Base-by-base conservation (phyloP, 2,329 filamentous ascomycete species). In the Ophiocordyceps sinensis region DNA sequence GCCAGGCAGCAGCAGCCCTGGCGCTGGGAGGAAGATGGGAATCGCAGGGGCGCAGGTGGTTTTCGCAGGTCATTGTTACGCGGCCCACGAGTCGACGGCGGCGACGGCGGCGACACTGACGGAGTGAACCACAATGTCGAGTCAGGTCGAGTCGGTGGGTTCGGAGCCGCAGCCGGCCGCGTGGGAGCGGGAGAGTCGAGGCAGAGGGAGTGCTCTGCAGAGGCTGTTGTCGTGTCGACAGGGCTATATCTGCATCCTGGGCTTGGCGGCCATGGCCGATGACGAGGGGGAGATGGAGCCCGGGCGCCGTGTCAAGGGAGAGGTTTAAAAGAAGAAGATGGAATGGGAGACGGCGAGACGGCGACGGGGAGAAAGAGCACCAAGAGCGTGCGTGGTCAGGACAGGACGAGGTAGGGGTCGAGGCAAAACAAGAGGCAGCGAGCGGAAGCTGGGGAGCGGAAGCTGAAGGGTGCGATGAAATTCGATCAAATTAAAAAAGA, bases 61-160 rank as follows among this genome's bases (percentile, higher is more conserved):
- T 31, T 35, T 31, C 41, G 39, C 37, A 30, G 39, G 36, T 42
- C 45, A 47, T 47, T 23, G 40, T 47, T 28, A 39, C 37, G 26
- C 41, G 32, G 14, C 32, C 5, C 12, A 35, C 5, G 13, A 17
- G 32, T 17, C 14, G 32, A 15, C n/a, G n/a, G n/a, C 17, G 14
- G 31, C 13, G 14, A 3, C 14, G 19, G 19, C 19, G 23, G 9
- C 23, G 23, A 26, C 23, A 26, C 19, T 19, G 19, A 19, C 19
- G 3, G 19, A 9, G 23, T 3, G 23, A 26, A 4, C 23, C 23
- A 26, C 2, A 9, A 9, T 17, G 14, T 17, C 32, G 13, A 10
- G 32, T 35, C 32, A 35, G 39, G 13, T 28, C 14, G 34, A 31
- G 19, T 17, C 3, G 34, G 19, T 14, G 19, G n/a, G 30, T 35